Conservation (phyloP, 768 basidiomycete species). For the Boletus pseudo-olivaceus region DNA sequence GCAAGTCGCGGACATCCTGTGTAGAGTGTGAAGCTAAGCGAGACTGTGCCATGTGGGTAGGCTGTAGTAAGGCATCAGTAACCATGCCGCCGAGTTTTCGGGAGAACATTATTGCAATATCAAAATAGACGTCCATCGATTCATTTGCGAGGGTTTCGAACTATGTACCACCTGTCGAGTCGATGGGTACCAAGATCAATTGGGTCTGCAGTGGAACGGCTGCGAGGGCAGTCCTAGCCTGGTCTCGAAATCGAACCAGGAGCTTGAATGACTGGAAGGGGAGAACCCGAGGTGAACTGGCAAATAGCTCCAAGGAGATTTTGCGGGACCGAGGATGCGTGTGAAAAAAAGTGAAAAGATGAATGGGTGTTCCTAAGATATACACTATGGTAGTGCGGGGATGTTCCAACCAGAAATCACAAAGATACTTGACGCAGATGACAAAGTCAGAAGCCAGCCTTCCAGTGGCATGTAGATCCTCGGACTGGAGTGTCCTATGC, state of each 20-base stretch:
- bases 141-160: neutral
- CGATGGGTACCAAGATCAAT: neutral
- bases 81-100: neutral
- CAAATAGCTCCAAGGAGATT: neutral
- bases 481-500: neutral
- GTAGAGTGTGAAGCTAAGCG: neutral
- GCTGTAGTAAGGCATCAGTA: constrained; percentile 2
- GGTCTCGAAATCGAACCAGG: neutral
- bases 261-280: neutral
- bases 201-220: neutral
- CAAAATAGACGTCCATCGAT: constrained; percentile 7
- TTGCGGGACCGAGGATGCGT: constrained; percentile 1
- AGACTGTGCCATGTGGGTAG: neutral
- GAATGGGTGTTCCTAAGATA: neutral
- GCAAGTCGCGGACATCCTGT: neutral
- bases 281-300: neutral
- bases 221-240: neutral
- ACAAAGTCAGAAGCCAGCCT: neutral
- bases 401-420: neutral
- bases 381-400: neutral
- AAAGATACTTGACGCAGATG: neutral
- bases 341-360: neutral
- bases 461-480: neutral
- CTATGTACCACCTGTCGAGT: neutral
- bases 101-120: neutral